Evolutionary conservation across 768 basidiomycete species (phyloP).

Genomic region (Amanita jacksonii): DNA sequence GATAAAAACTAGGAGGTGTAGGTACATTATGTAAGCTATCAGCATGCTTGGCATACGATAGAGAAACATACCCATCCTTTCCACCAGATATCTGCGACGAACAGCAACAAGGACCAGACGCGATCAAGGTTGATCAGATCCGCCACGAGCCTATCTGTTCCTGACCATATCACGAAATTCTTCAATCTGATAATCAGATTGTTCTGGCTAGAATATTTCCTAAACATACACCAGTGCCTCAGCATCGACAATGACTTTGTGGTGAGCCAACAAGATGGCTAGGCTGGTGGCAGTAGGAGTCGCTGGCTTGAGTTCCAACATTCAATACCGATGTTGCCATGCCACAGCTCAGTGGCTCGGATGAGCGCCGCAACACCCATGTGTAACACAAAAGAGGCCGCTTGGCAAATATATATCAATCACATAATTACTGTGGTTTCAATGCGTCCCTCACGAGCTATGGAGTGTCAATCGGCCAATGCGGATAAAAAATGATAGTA

Average conservation of each 20-base stretch:
- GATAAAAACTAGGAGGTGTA: conserved; percentile 39
- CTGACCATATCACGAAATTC: conserved; percentile 67
- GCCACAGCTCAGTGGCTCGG: too few species aligned
- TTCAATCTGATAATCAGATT: conserved; percentile 50
- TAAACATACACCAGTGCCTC: conserved; percentile 79
- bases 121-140: conserved; percentile 82
- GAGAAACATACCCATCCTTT: conserved; percentile 24
- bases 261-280: conserved; percentile 83
- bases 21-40: conserved; percentile 43
- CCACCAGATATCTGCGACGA: conserved; percentile 56
- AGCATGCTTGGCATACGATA: neutral
- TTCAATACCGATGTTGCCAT: too few species aligned
- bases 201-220: neutral
- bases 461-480: too few species aligned
- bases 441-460: too few species aligned
- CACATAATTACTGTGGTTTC: too few species aligned
- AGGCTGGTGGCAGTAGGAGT: too few species aligned
- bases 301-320: too few species aligned
- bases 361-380: too few species aligned
- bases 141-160: conserved; percentile 69
- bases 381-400: too few species aligned
- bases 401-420: too few species aligned
- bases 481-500: too few species aligned
- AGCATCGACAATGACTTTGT: conserved; percentile 84
- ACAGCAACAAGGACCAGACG: conserved; percentile 69